Conservation (phyloP, 176 grass and related monocot genomes). For the Otatea glauca region DNA sequence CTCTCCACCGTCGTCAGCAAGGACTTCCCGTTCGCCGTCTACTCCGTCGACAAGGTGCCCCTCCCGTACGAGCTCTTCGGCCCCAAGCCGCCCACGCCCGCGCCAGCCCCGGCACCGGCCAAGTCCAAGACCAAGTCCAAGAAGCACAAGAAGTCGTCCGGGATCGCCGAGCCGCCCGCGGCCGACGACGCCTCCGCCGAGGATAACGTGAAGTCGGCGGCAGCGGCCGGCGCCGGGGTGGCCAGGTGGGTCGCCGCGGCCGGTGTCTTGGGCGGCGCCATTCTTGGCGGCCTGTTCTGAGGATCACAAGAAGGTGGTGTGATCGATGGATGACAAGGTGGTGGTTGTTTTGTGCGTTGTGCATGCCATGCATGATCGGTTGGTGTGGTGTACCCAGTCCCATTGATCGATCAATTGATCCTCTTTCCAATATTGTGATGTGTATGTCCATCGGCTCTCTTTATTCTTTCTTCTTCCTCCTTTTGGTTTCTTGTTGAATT, state of each 20-base stretch:
- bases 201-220: conserved; percentile 34
- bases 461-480: conserved; percentile 46
- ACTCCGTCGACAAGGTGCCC: conserved; percentile 71
- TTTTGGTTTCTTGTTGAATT: background rate
- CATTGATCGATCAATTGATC: conserved; percentile 30
- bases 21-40: conserved; percentile 67
- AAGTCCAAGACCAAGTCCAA: conserved; percentile 63
- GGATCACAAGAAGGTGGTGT: background rate
- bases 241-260: conserved; percentile 48
- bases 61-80: conserved; percentile 78
- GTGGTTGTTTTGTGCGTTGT: conserved; percentile 13
- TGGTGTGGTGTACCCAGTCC: conserved; percentile 9
- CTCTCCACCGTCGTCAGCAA: conserved; percentile 49
- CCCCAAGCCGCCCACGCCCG: conserved; percentile 61
- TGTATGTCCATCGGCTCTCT: conserved; percentile 40
- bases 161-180: conserved; percentile 45
- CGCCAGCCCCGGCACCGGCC: conserved; percentile 41
- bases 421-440: conserved; percentile 48
- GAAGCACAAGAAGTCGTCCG: conserved; percentile 57
- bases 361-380: conserved; percentile 19
- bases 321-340: background rate
- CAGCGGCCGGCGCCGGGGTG: background rate
- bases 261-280: conserved; percentile 17
- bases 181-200: conserved; percentile 27
- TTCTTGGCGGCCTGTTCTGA: conserved; percentile 32